phyloP scores from a whole-genome alignment of 192 early-diverging fungal species.

The Mortierella alpina region DNA sequence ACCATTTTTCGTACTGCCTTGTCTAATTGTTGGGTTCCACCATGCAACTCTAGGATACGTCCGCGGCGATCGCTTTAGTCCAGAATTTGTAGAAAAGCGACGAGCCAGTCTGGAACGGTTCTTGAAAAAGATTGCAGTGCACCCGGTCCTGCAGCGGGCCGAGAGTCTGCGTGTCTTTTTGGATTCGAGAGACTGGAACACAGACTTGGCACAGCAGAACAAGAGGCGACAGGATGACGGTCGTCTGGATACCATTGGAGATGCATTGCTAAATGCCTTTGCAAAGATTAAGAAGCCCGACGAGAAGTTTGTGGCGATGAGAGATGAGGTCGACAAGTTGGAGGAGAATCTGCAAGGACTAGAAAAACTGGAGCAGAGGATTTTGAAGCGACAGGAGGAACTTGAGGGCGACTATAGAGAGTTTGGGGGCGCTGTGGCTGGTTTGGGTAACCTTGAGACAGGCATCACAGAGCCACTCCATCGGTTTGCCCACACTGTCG shows the following conservation, averaged over 20 bases:
- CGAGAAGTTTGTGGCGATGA: constrained; percentile 85
- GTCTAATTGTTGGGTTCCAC: neutral
- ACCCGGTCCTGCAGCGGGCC: constrained; percentile 82
- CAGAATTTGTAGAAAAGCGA: constrained; percentile 91
- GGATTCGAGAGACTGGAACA: constrained; percentile 80
- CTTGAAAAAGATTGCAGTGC: constrained; percentile 81
- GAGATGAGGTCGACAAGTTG: constrained; percentile 83
- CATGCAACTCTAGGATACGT: constrained; percentile 79
- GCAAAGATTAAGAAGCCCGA: constrained; percentile 91
- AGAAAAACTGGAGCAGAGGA: constrained; percentile 83
- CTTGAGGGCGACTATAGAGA: constrained; percentile 82
- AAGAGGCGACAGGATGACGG: constrained; percentile 59
- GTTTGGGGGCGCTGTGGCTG: constrained; percentile 80
- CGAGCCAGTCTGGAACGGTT: constrained; percentile 85
- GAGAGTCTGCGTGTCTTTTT: constrained; percentile 82
- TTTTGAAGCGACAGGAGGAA: constrained; percentile 81
- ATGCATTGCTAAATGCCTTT: constrained; percentile 89
- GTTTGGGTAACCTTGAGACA: constrained; percentile 87
- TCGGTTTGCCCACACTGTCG: constrained; percentile 79
- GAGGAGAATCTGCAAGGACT: constrained; percentile 88
- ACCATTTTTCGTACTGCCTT: neutral
- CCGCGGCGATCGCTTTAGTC: constrained; percentile 93
- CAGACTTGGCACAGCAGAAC: constrained; percentile 54
- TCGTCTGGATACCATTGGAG: constrained; percentile 87
- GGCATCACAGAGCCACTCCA: constrained; percentile 82